Evolutionary conservation across 2,329 filamentous ascomycete species (phyloP).

Genomic region (Cercospora nicotianae): DNA sequence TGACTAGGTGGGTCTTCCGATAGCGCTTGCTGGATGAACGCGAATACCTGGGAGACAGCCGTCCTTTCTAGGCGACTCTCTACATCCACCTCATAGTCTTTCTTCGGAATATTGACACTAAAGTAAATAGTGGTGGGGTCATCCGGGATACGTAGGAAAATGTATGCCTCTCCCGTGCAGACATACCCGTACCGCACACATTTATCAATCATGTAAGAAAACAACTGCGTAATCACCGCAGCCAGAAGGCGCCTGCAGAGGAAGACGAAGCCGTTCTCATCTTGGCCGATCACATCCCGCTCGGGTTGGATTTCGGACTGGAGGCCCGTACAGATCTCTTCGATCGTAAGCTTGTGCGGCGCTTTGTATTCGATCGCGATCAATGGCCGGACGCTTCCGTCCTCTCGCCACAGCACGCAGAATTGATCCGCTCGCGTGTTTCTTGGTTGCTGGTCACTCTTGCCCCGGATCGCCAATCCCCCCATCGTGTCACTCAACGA

Average conservation of each 20-base stretch:
- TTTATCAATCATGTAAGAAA: slow-evolving; percentile 21
- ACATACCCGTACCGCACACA: slow-evolving; percentile 16
- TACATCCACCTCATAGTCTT: slow-evolving; percentile 2
- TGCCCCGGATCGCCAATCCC: not conserved
- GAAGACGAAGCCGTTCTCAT: slow-evolving; percentile 8
- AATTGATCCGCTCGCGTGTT: not conserved
- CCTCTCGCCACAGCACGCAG: not conserved
- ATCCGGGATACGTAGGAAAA: slow-evolving; percentile 15
- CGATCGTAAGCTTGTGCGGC: not conserved
- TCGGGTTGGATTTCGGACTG: not conserved
- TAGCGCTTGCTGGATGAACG: slow-evolving; percentile 13
- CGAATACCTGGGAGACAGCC: slow-evolving; percentile 16
- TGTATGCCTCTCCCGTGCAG: slow-evolving; percentile 15
- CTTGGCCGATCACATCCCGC: slow-evolving; percentile 16
- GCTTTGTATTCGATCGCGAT: slow-evolving; percentile 4
- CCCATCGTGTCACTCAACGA: not conserved
- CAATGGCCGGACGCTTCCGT: not conserved
- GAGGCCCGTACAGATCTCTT: not conserved
- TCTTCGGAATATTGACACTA: slow-evolving; percentile 1
- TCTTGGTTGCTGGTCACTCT: not conserved
- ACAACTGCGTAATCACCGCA: slow-evolving; percentile 18
- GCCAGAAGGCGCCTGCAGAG: slow-evolving; percentile 16
- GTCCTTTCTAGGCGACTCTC: slow-evolving; percentile 11
- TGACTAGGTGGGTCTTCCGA: slow-evolving; percentile 4
- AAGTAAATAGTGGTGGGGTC: slow-evolving; percentile 5